These are phyloP conservation scores for Bullera alba DNA, from an alignment of 768 basidiomycete genomes.

Conservation along the genomic window DNA sequence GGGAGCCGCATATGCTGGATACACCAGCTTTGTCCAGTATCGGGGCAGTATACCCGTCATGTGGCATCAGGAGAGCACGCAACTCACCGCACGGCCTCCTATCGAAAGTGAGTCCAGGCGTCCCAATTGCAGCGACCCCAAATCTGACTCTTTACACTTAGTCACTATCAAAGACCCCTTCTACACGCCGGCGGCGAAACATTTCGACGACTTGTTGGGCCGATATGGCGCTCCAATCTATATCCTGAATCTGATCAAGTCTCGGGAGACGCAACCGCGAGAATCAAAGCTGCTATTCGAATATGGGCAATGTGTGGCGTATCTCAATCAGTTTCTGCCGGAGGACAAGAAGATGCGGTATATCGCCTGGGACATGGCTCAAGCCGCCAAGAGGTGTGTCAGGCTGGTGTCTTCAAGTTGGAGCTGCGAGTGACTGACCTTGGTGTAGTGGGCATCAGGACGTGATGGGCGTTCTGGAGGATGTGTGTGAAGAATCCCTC, in stretches of 20 bases:
- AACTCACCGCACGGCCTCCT: conserved; percentile 85
- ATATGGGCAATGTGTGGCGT: conserved; percentile 83
- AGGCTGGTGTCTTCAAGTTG: no score
- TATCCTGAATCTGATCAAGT: conserved; percentile 88
- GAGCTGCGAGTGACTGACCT: conserved; percentile 2
- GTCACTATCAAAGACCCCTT: conserved; percentile 92
- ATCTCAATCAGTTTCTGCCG: conserved; percentile 92
- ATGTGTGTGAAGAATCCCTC: conserved; percentile 87
- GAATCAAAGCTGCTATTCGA: conserved; percentile 86
- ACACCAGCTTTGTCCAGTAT: conserved; percentile 94
- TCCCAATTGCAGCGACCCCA: background rate
- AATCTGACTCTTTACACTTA: conserved; percentile 42
- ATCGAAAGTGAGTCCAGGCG: conserved; percentile 69
- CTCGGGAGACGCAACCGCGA: conserved; percentile 48
- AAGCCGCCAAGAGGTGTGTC: conserved; percentile 84
- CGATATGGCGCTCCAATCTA: conserved; percentile 85
- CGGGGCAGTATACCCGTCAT: conserved; percentile 91
- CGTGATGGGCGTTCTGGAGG: conserved; percentile 89
- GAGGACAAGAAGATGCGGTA: conserved; percentile 78
- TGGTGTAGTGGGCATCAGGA: conserved; percentile 81
- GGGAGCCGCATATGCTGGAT: conserved; percentile 56
- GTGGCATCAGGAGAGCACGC: conserved; percentile 90
- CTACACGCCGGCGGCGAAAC: conserved; percentile 82
- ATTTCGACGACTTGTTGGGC: conserved; percentile 83
- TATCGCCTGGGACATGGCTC: conserved; percentile 91